Percentiles rank a stretch among this genome's conserved stretches.
Evolutionary conservation across 805 yeast species (phyloP).

Genomic region (Kuraishia piskuri): DNA sequence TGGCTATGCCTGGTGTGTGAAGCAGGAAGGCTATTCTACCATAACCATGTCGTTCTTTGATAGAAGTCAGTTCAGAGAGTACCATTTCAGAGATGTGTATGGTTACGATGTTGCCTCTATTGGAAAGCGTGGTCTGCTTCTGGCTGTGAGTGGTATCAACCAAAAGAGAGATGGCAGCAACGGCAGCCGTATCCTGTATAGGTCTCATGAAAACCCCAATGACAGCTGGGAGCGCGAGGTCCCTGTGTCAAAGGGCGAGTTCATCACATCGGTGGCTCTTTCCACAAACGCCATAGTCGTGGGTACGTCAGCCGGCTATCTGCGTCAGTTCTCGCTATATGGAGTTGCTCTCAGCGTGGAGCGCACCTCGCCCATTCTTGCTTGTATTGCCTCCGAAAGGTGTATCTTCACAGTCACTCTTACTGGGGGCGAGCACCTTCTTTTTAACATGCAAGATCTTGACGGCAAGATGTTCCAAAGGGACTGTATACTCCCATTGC

Average conservation of each 20-base stretch:
- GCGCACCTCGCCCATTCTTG: slow-evolving; percentile 63
- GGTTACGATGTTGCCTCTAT: slow-evolving; percentile 71
- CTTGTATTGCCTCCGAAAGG: slow-evolving; percentile 55
- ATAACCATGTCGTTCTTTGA: slow-evolving; percentile 89
- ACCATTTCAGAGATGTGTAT: slow-evolving; percentile 72
- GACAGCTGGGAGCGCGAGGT: slow-evolving; percentile 67
- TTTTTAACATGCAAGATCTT: slow-evolving; percentile 26
- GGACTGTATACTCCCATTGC: slow-evolving; percentile 37
- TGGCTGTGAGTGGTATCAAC: slow-evolving; percentile 35
- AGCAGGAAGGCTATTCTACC: slow-evolving; percentile 49
- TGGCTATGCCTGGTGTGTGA: slow-evolving; percentile 79
- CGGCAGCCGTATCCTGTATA: slow-evolving; percentile 34
- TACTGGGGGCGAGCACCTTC: slow-evolving; percentile 20
- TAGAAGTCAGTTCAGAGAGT: slow-evolving; percentile 62
- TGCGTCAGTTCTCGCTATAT: slow-evolving; percentile 58
- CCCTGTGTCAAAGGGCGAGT: slow-evolving; percentile 42
- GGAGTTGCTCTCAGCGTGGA: slow-evolving; percentile 71
- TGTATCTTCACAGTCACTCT: slow-evolving; percentile 43
- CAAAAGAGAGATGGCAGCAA: not conserved
- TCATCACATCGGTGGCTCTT: slow-evolving; percentile 61
- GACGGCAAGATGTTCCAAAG: slow-evolving; percentile 30
- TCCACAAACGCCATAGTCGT: slow-evolving; percentile 52
- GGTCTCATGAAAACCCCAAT: slow-evolving; percentile 53
- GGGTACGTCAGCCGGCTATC: slow-evolving; percentile 70
- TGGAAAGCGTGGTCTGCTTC: slow-evolving; percentile 54